phyloP scores from a whole-genome alignment of 176 grass and related monocot genomes.

The Juncus effusus region DNA sequence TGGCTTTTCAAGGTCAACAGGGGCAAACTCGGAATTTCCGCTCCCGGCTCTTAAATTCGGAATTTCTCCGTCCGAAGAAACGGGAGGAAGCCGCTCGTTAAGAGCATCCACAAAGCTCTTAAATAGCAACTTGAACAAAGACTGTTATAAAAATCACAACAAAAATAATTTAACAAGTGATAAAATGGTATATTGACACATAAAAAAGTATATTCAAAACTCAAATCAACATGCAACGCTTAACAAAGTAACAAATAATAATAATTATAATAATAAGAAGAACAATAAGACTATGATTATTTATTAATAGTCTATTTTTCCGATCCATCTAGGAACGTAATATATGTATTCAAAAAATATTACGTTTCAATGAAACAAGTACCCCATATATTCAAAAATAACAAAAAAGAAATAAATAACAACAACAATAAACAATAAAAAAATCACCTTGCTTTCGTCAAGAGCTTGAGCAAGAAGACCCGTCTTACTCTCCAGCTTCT shows the following conservation, averaged over 20 bases:
- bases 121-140: constrained; percentile 60
- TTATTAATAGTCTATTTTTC: no score
- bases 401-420: constrained; percentile 2
- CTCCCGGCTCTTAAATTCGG: constrained; percentile 59
- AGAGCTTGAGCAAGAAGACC: constrained; percentile 52
- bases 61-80: constrained; percentile 75
- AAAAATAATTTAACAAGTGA: neutral
- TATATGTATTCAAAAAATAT: neutral
- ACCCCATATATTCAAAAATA: neutral
- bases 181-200: neutral
- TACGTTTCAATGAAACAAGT: constrained; percentile 18
- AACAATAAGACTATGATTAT: no score
- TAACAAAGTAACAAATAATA: no score
- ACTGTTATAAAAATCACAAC: constrained; percentile 35
- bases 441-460: constrained; percentile 76
- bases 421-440: constrained; percentile 7
- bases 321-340: neutral
- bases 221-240: neutral
- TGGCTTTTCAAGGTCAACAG: constrained; percentile 39
- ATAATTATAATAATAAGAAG: no score
- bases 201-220: neutral
- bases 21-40: constrained; percentile 28
- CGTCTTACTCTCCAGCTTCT: constrained; percentile 77
- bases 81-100: constrained; percentile 64
- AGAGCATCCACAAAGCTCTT: constrained; percentile 78